Evolutionary conservation across 176 grass and related monocot genomes (phyloP).

Genomic region (Oryza glaberrima): DNA sequence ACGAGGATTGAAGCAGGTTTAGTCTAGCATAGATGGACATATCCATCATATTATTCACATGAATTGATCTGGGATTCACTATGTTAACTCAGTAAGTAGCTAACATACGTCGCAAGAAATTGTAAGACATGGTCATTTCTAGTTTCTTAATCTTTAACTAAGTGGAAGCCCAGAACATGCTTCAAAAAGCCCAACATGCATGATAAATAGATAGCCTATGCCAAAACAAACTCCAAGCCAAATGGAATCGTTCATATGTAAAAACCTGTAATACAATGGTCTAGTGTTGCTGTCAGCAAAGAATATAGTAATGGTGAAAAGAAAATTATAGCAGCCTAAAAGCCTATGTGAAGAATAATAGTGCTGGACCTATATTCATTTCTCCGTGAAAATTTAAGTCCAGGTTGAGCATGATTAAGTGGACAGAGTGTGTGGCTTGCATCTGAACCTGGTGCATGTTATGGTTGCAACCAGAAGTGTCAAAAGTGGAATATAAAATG

Average conservation of each 20-base stretch:
- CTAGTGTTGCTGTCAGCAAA: not conserved
- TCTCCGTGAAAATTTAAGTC: not conserved
- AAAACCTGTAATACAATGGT: not conserved
- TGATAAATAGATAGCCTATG: conserved; percentile 1
- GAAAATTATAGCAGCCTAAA: not conserved
- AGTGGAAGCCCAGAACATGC: conserved; percentile 10
- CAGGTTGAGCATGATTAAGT: not conserved
- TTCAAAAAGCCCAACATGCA: conserved; percentile 11
- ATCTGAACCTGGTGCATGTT: conserved; percentile 7
- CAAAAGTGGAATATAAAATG: not conserved
- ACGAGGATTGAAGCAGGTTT: not conserved
- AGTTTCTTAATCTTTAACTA: conserved; percentile 1
- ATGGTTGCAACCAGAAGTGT: not conserved
- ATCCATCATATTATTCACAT: conserved; percentile 14
- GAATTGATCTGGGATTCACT: conserved; percentile 26
- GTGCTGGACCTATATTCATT: not conserved
- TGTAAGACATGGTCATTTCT: not conserved
- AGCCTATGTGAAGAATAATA: not conserved
- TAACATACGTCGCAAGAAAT: not conserved
- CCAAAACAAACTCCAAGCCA: conserved; percentile 36
- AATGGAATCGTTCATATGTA: conserved; percentile 22
- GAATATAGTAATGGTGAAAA: not conserved
- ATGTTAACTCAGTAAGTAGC: not conserved
- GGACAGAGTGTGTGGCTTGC: not conserved
- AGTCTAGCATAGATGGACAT: conserved; percentile 11